A percentile compares a stretch with the other conserved stretches of the same genome.
Evolutionary conservation across 345 rosid species (phyloP).

Genomic region (Dipteronia dyeriana): DNA sequence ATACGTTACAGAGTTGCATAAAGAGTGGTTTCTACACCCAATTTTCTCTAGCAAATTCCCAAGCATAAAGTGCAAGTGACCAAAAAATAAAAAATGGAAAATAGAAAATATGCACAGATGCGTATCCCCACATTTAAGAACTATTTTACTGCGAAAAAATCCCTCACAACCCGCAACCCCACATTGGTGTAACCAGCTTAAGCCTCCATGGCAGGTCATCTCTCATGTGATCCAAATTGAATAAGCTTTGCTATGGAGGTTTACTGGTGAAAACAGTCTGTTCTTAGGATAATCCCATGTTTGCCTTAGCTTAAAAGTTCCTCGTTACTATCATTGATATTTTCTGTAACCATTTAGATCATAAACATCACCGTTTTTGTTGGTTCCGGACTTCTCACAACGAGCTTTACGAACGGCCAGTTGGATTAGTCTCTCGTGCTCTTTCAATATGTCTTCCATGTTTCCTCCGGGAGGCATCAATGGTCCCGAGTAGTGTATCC

Average conservation of each 20-base stretch:
- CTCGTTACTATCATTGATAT: constrained; percentile 16
- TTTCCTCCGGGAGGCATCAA: constrained; percentile 87
- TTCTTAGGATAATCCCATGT: constrained; percentile 9
- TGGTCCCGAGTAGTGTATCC: constrained; percentile 88
- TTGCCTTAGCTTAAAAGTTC: constrained; percentile 6
- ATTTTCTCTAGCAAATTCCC: constrained; percentile 13
- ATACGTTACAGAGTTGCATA: constrained; percentile 1
- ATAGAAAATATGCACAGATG: neutral
- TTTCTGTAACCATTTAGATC: constrained; percentile 27
- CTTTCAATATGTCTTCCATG: constrained; percentile 81
- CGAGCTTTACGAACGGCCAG: constrained; percentile 87
- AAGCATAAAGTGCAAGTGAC: no score
- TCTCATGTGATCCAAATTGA: constrained; percentile 1
- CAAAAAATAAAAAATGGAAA: neutral
- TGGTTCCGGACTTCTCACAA: constrained; percentile 54
- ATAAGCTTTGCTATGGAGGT: neutral
- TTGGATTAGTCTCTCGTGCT: constrained; percentile 92
- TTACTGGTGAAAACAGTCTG: constrained; percentile 8
- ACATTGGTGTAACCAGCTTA: neutral
- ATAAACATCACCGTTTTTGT: constrained; percentile 34
- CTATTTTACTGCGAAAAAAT: neutral
- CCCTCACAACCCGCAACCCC: neutral
- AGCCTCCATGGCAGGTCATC: constrained; percentile 1
- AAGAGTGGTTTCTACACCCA: constrained; percentile 1
- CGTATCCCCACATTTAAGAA: neutral